These are phyloP conservation scores for Narthecium ossifragum DNA, from an alignment of 106 monocot species.

Conservation along the genomic window DNA sequence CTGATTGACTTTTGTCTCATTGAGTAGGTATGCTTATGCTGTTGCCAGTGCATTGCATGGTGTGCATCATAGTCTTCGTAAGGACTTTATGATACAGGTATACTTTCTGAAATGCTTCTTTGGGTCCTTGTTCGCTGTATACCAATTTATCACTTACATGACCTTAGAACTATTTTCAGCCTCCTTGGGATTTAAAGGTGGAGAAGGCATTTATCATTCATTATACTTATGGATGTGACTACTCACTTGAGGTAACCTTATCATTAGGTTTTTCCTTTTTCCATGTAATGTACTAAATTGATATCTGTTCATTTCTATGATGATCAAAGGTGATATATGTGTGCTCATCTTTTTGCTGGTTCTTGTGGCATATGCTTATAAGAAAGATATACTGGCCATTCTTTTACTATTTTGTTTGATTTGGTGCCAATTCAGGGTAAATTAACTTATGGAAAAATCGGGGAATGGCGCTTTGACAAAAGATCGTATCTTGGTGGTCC, in stretches of 20 bases:
- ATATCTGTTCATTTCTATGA: no score
- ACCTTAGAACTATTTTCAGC: constrained; percentile 14
- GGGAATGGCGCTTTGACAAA: constrained; percentile 43
- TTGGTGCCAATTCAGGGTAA: constrained; percentile 15
- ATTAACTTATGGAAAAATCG: constrained; percentile 31
- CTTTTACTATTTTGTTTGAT: background rate
- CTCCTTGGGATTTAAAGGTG: constrained; percentile 41
- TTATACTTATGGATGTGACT: constrained; percentile 53
- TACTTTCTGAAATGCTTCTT: background rate
- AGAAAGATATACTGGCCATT: no score
- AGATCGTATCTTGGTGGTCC: constrained; percentile 30
- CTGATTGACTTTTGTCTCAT: background rate
- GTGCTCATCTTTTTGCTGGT: no score
- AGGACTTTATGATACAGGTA: constrained; percentile 38
- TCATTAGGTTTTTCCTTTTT: background rate
- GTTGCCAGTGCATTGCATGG: constrained; percentile 26
- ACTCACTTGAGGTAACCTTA: constrained; percentile 13
- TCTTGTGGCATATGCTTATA: no score
- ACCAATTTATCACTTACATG: background rate
- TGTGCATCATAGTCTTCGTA: constrained; percentile 30
- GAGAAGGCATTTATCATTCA: constrained; percentile 44
- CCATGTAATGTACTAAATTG: no score
- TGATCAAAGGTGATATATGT: no score
- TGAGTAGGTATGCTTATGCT: constrained; percentile 24
- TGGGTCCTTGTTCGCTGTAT: background rate